Percentiles rank a stretch among this genome's conserved stretches.
These are phyloP conservation scores for Mycena epipterygia DNA, from an alignment of 768 basidiomycete species.

Conservation along the genomic window DNA sequence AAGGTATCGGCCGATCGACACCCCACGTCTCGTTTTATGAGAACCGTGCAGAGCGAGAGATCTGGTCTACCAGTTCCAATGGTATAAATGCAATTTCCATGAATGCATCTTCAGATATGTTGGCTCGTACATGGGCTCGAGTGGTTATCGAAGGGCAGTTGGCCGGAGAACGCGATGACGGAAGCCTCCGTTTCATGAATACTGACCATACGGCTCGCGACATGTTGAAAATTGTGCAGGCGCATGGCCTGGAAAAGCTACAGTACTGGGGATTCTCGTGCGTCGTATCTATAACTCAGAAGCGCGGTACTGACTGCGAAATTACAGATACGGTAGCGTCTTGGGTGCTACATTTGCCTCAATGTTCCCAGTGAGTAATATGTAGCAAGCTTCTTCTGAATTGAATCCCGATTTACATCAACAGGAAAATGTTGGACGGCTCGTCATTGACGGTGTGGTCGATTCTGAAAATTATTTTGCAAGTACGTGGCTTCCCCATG, in stretches of 20 bases:
- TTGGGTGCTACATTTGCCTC: slow-evolving; percentile 35
- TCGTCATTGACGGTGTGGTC: slow-evolving; percentile 32
- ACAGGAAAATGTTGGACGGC: slow-evolving; percentile 31
- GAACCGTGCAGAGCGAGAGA: slow-evolving; percentile 27
- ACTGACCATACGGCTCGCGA: slow-evolving; percentile 35
- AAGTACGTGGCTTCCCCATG: slow-evolving; percentile 6
- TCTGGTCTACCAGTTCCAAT: not conserved
- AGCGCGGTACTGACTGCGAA: not conserved
- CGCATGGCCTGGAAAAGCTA: slow-evolving; percentile 30
- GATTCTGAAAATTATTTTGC: slow-evolving; percentile 25
- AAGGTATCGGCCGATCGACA: slow-evolving; percentile 33
- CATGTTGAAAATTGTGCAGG: slow-evolving; percentile 32
- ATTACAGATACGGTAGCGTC: slow-evolving; percentile 24
- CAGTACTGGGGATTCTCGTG: slow-evolving; percentile 37
- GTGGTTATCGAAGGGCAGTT: slow-evolving; percentile 2
- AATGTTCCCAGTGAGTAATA: slow-evolving; percentile 29
- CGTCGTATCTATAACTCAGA: not conserved
- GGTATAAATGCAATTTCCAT: not conserved
- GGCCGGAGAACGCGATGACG: slow-evolving; percentile 22
- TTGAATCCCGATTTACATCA: not conserved
- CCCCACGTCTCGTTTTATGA: slow-evolving; percentile 25
- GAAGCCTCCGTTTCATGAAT: slow-evolving; percentile 24
- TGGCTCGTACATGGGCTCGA: slow-evolving; percentile 20
- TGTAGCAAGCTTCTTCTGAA: no score
- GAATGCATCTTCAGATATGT: slow-evolving; percentile 15